Conservation (phyloP, 179 eudicot species). For the Vitellaria paradoxa region DNA sequence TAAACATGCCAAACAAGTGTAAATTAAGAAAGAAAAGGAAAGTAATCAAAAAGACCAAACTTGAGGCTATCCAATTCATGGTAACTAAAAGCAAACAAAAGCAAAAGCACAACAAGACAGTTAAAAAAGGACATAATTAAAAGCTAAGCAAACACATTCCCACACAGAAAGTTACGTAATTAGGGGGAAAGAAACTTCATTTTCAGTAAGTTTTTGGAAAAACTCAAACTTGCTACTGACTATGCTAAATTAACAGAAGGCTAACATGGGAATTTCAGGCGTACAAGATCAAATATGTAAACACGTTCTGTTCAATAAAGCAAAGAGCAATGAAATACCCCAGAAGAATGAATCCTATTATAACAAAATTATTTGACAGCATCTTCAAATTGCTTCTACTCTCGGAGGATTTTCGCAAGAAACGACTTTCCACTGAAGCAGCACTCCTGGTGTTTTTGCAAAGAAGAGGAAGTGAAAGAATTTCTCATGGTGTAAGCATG, state of each 20-base stretch:
- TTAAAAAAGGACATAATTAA: background rate
- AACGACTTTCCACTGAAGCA: no score
- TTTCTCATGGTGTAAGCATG: no score
- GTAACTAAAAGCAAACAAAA: background rate
- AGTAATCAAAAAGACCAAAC: background rate
- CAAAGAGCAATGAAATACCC: background rate
- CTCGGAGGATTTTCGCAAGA: no score
- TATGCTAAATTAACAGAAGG: background rate
- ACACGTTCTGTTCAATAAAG: background rate
- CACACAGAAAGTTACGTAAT: background rate
- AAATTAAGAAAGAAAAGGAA: background rate
- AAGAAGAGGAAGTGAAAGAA: no score
- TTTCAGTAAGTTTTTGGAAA: background rate
- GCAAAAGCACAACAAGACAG: background rate
- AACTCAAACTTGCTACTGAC: background rate
- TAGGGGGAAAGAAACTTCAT: background rate
- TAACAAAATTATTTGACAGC: background rate
- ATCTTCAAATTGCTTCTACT: no score
- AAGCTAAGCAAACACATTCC: background rate
- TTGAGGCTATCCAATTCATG: background rate
- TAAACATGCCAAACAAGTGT: background rate
- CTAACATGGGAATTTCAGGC: background rate
- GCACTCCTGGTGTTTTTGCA: no score
- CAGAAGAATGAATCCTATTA: background rate
- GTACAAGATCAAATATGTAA: background rate